Base-by-base conservation (phyloP, 768 basidiomycete species). In the Candolleomyces eurysporus region DNA sequence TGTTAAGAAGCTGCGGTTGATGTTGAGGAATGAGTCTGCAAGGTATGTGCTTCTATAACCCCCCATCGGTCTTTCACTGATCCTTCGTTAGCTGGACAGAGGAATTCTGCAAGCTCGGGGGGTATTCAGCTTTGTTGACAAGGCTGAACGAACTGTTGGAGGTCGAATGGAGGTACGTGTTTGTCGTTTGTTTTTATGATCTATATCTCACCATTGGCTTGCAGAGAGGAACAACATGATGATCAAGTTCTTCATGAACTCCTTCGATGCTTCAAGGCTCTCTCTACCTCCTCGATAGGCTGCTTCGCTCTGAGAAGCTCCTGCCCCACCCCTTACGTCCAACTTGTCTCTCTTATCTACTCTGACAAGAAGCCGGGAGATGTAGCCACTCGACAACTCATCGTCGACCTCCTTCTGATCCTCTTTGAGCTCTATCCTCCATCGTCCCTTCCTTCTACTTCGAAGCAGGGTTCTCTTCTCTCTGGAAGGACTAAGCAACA, bases 361-460 rank as follows among this genome's bases (percentile, higher is more conserved):
- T 96, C 95, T 4, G 96, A 98, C 79, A 98, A 98, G 79, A 97
- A 96, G 71, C 97, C 97, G 0, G 97, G 97, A 48, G 97, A 99
- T 43, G 81, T 98, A 9, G 84, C 87, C 4, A 90, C 92, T 5
- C 87, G 96, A 39, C 94, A 96, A 68, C 84, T 98, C 59, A 96
- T 99, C 42, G 77, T 91, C 48, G 97, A 98, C 57, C 78, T 99
- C 16, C 79, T 98, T 52, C 79, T 89, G n/a, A 80, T 90, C 59
- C 79, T 98, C 7, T 96, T 96, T 68, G 95, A 98, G 3, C 75
- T 98, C 16, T 98, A 94, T 68, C 94, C 94, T 2, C 67, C 82
- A 3, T 84, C 87, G 0, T 80, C 88, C 3, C 81, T 91, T 13
- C 87, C 90, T 2, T 82, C 84, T 6, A 72, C 76, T 22, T 72